Evolutionary conservation across 176 grass and related monocot genomes (phyloP).

Genomic region (Zea mays): DNA sequence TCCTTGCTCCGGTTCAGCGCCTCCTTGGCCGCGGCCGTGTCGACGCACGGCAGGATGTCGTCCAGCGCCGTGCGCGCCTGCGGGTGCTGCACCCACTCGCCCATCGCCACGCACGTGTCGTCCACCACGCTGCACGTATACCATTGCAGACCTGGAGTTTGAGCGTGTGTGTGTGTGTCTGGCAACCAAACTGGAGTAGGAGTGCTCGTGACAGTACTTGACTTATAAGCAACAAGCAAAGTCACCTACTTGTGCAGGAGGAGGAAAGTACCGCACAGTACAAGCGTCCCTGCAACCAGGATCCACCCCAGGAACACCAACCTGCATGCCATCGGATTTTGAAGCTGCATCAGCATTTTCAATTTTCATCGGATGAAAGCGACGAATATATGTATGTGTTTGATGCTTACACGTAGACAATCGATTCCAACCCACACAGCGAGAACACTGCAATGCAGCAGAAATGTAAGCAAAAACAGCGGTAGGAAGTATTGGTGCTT

Average conservation of each 20-base stretch:
- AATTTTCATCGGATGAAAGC: neutral
- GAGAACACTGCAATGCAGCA: constrained; percentile 58
- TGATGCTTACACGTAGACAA: constrained; percentile 71
- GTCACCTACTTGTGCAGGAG: constrained; percentile 72
- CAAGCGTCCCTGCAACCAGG: constrained; percentile 55
- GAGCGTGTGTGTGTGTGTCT: too few species aligned
- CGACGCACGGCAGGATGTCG: constrained; percentile 66
- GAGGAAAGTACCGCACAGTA: constrained; percentile 69
- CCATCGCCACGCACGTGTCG: constrained; percentile 64
- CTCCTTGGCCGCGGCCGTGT: constrained; percentile 41
- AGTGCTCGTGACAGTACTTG: neutral
- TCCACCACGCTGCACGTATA: constrained; percentile 43
- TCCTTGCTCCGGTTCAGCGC: constrained; percentile 58
- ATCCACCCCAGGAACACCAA: constrained; percentile 72
- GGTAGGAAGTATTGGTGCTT: too few species aligned
- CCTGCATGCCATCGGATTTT: constrained; percentile 40
- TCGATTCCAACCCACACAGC: constrained; percentile 49
- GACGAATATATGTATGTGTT: neutral
- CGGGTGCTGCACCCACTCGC: constrained; percentile 60
- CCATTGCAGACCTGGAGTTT: neutral
- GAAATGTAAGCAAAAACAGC: neutral
- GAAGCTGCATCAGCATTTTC: neutral
- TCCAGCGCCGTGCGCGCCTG: constrained; percentile 58
- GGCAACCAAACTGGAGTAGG: constrained; percentile 2
- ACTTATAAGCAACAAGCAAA: constrained; percentile 2